These are phyloP conservation scores for Phytophthora cactorum DNA, from an alignment of 352 stramenopile species.

Conservation along the genomic window DNA sequence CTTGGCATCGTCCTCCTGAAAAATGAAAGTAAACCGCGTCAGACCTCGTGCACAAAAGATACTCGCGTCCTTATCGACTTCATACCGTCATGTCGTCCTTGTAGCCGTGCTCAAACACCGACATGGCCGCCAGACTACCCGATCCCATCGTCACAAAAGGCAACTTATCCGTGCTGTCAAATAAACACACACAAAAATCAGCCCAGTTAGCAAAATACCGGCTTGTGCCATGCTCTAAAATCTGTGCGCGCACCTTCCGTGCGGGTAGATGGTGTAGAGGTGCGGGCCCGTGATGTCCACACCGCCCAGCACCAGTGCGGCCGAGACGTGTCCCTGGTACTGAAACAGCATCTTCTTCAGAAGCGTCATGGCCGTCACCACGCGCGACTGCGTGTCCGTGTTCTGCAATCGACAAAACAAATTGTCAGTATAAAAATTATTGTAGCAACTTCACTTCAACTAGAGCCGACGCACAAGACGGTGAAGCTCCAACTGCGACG, in stretches of 20 bases:
- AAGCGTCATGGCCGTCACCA: constrained; percentile 97
- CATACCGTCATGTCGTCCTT: constrained; percentile 93
- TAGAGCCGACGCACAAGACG: constrained; percentile 78
- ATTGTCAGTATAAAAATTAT: constrained; percentile 11
- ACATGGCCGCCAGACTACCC: constrained; percentile 98
- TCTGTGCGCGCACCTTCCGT: constrained; percentile 76
- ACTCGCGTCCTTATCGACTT: not conserved
- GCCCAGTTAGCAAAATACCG: not conserved
- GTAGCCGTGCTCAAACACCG: constrained; percentile 96
- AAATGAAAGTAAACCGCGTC: not conserved
- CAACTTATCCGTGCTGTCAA: constrained; percentile 92
- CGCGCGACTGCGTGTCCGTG: constrained; percentile 87
- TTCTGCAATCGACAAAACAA: constrained; percentile 47
- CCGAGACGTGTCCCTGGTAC: constrained; percentile 96
- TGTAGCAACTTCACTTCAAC: constrained; percentile 4
- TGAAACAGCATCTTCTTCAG: constrained; percentile 98
- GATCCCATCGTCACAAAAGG: constrained; percentile 99
- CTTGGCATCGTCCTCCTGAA: constrained; percentile 94
- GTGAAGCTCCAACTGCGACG: constrained; percentile 95
- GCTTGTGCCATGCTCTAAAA: not conserved
- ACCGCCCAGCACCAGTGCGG: constrained; percentile 97
- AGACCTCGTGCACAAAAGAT: constrained; percentile 1
- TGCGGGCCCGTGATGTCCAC: constrained; percentile 96
- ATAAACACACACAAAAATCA: constrained; percentile 10
- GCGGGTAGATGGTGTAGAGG: constrained; percentile 98